phyloP scores from a whole-genome alignment of 805 yeast species.

The Candida michaelii region DNA sequence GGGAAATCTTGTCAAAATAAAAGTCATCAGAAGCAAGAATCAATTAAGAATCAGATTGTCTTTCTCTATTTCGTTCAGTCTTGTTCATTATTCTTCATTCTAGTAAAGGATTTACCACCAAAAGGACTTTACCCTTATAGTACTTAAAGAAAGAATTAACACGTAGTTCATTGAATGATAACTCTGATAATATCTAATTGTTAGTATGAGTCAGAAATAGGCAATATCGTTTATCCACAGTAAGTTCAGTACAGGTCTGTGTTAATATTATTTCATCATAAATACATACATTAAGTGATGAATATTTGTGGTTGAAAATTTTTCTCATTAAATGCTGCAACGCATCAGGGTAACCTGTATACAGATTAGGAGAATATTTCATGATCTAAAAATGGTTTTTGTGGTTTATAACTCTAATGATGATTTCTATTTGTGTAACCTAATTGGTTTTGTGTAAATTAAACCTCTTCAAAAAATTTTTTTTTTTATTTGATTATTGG shows the following conservation, averaged over 20 bases:
- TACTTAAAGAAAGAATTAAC: no score
- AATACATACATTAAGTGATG: constrained; percentile 1
- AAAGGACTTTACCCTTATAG: no score
- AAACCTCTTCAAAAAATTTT: not conserved
- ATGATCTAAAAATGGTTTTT: no score
- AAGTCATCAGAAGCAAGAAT: no score
- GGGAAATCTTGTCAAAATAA: no score
- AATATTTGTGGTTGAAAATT: not conserved
- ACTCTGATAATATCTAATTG: constrained; percentile 4
- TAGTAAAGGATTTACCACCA: no score
- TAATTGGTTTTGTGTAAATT: not conserved
- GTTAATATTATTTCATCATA: constrained; percentile 19
- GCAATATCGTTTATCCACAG: constrained; percentile 20
- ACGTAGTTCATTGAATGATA: no score
- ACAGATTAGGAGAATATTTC: no score
- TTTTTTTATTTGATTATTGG: not conserved
- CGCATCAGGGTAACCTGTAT: constrained; percentile 2
- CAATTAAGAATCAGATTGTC: no score
- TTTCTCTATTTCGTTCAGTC: no score
- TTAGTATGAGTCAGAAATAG: constrained; percentile 19
- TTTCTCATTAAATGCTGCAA: not conserved
- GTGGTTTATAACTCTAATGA: not conserved
- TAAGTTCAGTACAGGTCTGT: constrained; percentile 21
- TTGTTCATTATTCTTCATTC: no score
- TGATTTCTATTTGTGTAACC: not conserved